Evolutionary conservation across 2,329 filamentous ascomycete species (phyloP), one percentile per base, ranked within the genome.

Genomic region (Fusarium hainanense): DNA sequence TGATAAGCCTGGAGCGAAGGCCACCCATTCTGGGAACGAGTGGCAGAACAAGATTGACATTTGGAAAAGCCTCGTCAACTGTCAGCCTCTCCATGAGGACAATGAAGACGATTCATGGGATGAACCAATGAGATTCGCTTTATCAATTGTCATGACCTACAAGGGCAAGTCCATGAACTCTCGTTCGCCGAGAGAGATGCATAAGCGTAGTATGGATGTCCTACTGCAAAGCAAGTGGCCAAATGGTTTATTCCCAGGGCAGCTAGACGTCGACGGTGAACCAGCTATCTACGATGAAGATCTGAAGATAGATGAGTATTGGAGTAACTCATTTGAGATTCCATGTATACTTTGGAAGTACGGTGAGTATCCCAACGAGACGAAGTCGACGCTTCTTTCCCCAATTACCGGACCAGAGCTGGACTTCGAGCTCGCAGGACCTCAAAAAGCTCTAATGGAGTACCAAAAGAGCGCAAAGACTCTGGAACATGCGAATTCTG

Each of bases 301-400:
- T 2, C 1, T 14, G 4, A 44, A 4, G 14, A 18, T 21, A 6
- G 58, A 60, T 4, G 13, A 16, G 0, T 60, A 60, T 16, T 56
- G 50, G 58, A 14, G 34, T 0, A 20, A 4, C 3, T 23, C 43
- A 0, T 60, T 60, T 3, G 58, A 60, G 21, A 49, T 60, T 3
- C 51, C 58, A 1, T 56, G 37, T 16, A 6, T 60, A 20, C 43
- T 61, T 8, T 56, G 51, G 58, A 56, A 28, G 7, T 44, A 50
- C 21, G 10, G 30, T 3, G 13, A 25, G 9, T 46, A 13, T 4
- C 12, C 14, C n/a, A 27, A 4, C 4, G 16, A 34, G 4, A 10
- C 1, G 1, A 34, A 34, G 4, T 34, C 32, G 14, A 18, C 14
- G 8, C 14, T 16, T 9, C 30, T 32, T 2, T 16, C 30, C 7